phyloP scores from a whole-genome alignment of 2,329 filamentous ascomycete genomes.

The Fusarium goolgardi region DNA sequence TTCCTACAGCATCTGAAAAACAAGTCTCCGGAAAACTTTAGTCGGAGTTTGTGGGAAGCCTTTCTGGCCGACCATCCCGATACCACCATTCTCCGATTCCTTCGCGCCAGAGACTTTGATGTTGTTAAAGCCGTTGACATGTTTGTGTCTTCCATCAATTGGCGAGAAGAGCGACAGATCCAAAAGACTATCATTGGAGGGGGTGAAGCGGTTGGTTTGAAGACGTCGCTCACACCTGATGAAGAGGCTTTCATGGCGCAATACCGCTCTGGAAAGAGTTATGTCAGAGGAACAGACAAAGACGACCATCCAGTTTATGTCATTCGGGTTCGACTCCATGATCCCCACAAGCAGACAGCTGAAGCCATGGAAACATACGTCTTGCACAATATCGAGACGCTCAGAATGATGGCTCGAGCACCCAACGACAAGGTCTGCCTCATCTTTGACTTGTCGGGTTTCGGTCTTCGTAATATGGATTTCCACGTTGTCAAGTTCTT shows the following conservation, averaged over 20 bases:
- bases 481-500: conserved; percentile 82
- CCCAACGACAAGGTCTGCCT: conserved; percentile 52
- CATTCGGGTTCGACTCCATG: conserved; percentile 47
- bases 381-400: conserved; percentile 55
- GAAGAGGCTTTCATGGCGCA: conserved; percentile 54
- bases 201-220: conserved; percentile 51
- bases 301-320: conserved; percentile 53
- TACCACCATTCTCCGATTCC: conserved; percentile 54
- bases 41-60: conserved; percentile 21
- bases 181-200: conserved; percentile 49
- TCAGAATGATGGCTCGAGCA: conserved; percentile 45
- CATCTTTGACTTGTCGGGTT: conserved; percentile 78
- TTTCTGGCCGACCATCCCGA: conserved; percentile 52
- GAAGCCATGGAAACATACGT: conserved; percentile 54
- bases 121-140: conserved; percentile 55
- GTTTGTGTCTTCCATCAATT: conserved; percentile 53
- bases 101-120: conserved; percentile 56
- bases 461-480: conserved; percentile 79
- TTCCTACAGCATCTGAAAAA: conserved; percentile 14
- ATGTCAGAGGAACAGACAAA: conserved; percentile 53
- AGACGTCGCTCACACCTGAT: conserved; percentile 37
- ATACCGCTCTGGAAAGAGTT: conserved; percentile 54
- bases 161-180: conserved; percentile 52
- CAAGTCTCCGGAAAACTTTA: conserved; percentile 32
- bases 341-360: conserved; percentile 49